Evolutionary conservation across 2,329 filamentous ascomycete genomes (phyloP), one percentile per base, ranked within the genome.

Genomic region (Talaromyces sp.): DNA sequence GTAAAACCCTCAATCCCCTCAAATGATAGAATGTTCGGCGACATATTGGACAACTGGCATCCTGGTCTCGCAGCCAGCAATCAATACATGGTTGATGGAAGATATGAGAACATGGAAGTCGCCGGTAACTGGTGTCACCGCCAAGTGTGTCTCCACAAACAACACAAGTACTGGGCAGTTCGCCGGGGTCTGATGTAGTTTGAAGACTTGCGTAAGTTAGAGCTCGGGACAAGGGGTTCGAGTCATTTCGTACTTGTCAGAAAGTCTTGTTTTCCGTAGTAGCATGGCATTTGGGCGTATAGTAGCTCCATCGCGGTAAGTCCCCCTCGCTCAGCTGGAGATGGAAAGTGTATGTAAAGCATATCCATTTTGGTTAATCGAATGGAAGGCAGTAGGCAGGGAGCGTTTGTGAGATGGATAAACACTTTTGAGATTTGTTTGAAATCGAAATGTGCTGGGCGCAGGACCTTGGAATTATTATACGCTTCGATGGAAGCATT

Each of bases 81-180:
- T 43, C 40, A 14, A 43, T 32, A 27, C 40, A 43, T 8, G 40
- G 40, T 19, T 29, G 40, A 27, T 43, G 40, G n/a, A 43, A 43
- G 22, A 43, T 30, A 43, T 43, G 40, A 19, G 22, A 29, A n/a
- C 40, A 43, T 43, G 40, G 40, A 29, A 43, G 40, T 16, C 24
- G 40, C 8, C 40, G 40, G 24, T 43, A 43, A 32, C 14, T 17
- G n/a, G 40, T 7, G 6, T 43, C 24, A 19, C 10, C 16, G n/a
- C 24, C 40, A 43, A 43, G 40, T 3, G 4, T 10, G 30, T 43
- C 40, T 3, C 40, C 22, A 22, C 40, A 43, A 11, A 43, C n/a
- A 10, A 30, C 16, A n/a, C 40, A 43, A 11, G 22, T 16, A 16
- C 19, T 22, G 6, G 40, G 40, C 29, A 43, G 24, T 1, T 29